Conservation (phyloP, 2,329 filamentous ascomycete species). For the Plenodomus tracheiphilus region DNA sequence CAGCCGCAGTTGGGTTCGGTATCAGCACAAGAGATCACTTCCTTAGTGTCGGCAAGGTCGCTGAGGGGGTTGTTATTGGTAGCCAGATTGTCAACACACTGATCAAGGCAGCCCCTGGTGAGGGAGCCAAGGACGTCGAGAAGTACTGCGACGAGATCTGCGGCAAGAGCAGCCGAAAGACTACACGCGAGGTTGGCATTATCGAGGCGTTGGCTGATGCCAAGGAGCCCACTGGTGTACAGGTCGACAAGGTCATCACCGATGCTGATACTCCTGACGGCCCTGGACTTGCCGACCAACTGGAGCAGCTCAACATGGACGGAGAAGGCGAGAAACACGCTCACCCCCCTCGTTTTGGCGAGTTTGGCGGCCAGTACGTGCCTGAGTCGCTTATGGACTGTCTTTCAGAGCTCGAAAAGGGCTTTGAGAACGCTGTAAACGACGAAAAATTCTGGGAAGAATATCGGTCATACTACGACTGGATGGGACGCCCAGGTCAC, state of each 20-base stretch:
- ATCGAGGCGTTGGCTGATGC: slow-evolving; percentile 68
- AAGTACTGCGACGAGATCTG: slow-evolving; percentile 82
- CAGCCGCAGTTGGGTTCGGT: slow-evolving; percentile 91
- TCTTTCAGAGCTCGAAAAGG: slow-evolving; percentile 83
- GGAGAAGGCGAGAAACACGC: slow-evolving; percentile 50
- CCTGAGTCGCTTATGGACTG: slow-evolving; percentile 98
- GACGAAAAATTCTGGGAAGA: slow-evolving; percentile 97
- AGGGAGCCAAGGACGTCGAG: slow-evolving; percentile 73
- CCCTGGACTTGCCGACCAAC: slow-evolving; percentile 76
- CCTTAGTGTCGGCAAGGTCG: slow-evolving; percentile 76
- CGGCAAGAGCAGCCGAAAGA: slow-evolving; percentile 55
- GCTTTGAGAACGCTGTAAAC: slow-evolving; percentile 84
- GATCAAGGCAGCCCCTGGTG: slow-evolving; percentile 66
- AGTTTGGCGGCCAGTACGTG: slow-evolving; percentile 97
- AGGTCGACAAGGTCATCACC: slow-evolving; percentile 70
- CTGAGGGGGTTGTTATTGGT: slow-evolving; percentile 95
- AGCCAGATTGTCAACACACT: slow-evolving; percentile 90
- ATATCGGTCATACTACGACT: slow-evolving; percentile 92
- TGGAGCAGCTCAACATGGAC: slow-evolving; percentile 76
- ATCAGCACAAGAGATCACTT: slow-evolving; percentile 97
- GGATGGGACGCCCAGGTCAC: slow-evolving; percentile 93
- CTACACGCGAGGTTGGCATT: slow-evolving; percentile 69
- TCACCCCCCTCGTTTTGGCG: slow-evolving; percentile 85
- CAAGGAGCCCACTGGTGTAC: slow-evolving; percentile 64
- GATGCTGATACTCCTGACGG: slow-evolving; percentile 59